Evolutionary conservation across 1,284 basidiomycete genomes (phyloP), one percentile per base, ranked within the genome.

Genomic region (Stygiomarasmius scandens): DNA sequence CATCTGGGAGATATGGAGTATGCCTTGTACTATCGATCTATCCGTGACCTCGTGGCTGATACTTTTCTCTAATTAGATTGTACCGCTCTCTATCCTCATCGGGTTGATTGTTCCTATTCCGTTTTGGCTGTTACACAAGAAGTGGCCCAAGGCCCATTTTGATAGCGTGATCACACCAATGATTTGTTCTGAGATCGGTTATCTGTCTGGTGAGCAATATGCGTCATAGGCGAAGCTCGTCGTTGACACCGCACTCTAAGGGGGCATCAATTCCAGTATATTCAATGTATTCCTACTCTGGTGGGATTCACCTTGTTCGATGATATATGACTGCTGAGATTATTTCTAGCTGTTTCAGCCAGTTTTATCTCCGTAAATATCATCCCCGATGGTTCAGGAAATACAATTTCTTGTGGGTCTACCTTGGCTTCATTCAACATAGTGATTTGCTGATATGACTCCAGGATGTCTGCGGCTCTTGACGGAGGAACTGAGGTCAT

Each of bases 21-120:
- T 11, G 69, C 49, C 11, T 43, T 16, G 32, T 8, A 25, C 22
- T 25, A 3, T 19, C 12, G 27, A 44, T 16, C 22, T 34, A 10
- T 11, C 23, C 20, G 10, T 43, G 48, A 50, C 22, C 16, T 20
- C 23, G 20, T 11, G 23, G 14, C 16, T 47, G 14, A 16, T 4
- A 3, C 25, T 27, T 32, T 49, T n/a, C 19, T 36, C n/a, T 29
- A 27, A 20, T 16, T 29, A 61, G 69, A 74, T 85, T 58, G 74
- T 80, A n/a, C 83, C 84, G 1, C 77, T 84, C 66, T 80, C 76
- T 4, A 72, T 85, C 58, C 73, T 81, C 50, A 77, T 83, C 55
- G 82, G 83, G 24, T 73, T 84, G 12, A 71, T 73, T 27, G 74
- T 82, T 3, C 83, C 82, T 1, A 63, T 85, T 19, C 83, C 82